These are phyloP conservation scores for Cryptococcus neoformans DNA, from an alignment of 1,284 basidiomycete species.

Conservation along the genomic window DNA sequence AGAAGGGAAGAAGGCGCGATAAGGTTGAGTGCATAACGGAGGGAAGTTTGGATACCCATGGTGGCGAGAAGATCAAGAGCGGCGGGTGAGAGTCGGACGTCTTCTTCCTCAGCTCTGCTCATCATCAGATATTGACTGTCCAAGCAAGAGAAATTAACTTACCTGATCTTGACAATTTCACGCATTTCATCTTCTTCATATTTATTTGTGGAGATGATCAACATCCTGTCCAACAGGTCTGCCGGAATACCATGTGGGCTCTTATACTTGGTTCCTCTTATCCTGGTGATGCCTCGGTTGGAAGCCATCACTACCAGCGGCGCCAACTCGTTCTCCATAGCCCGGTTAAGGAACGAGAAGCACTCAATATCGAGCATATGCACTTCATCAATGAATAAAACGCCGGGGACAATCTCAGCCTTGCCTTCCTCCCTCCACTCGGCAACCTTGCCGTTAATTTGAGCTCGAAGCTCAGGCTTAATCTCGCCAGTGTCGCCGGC, in stretches of 20 bases:
- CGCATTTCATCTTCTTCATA: constrained; percentile 81
- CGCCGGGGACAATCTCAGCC: constrained; percentile 95
- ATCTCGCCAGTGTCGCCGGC: constrained; percentile 94
- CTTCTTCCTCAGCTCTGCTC: constrained; percentile 86
- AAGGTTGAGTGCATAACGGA: constrained; percentile 86
- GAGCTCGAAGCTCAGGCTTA: constrained; percentile 92
- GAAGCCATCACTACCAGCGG: constrained; percentile 98
- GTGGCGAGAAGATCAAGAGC: constrained; percentile 75
- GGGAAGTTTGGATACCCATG: constrained; percentile 81
- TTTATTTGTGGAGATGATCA: constrained; percentile 93
- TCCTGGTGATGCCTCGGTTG: constrained; percentile 90
- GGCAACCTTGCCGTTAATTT: constrained; percentile 94
- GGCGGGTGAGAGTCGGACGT: constrained; percentile 75
- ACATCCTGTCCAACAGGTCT: constrained; percentile 88
- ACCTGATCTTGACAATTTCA: constrained; percentile 91
- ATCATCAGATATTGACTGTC: not conserved
- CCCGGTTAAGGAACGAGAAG: constrained; percentile 97
- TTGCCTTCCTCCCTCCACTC: constrained; percentile 99
- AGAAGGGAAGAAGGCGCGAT: constrained; percentile 86
- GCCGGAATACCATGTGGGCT: constrained; percentile 93
- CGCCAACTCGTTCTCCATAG: constrained; percentile 87
- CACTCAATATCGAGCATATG: constrained; percentile 99
- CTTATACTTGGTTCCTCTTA: constrained; percentile 91
- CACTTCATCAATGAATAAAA: constrained; percentile 90
- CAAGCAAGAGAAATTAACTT: not conserved